Percentiles rank a stretch among this genome's conserved stretches.
Conservation (phyloP, 495 filamentous ascomycete species). For the Penicillium verhagenii region DNA sequence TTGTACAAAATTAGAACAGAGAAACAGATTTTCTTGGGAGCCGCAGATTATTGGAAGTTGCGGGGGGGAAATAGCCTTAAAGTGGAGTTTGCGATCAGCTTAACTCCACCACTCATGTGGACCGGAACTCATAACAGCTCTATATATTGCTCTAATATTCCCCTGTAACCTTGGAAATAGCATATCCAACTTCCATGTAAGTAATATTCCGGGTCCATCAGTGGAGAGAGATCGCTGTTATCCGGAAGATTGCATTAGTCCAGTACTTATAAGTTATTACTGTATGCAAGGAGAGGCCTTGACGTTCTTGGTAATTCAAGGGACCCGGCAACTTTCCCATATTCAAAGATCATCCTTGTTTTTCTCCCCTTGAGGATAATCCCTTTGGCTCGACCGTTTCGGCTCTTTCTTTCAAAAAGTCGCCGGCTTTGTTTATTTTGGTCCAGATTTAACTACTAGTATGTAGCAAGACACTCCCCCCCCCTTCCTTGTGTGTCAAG, state of each 20-base stretch:
- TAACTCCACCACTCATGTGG: too few species aligned
- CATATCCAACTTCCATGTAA: too few species aligned
- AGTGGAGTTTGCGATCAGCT: background rate
- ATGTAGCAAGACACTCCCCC: background rate
- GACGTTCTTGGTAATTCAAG: background rate
- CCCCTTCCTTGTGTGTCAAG: background rate
- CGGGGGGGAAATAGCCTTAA: slow-evolving; percentile 16
- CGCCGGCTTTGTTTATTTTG: background rate
- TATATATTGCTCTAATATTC: too few species aligned
- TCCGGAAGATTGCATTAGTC: too few species aligned
- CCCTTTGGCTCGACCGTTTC: background rate
- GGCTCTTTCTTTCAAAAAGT: background rate
- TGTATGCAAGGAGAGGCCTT: too few species aligned
- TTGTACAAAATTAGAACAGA: background rate
- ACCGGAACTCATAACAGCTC: too few species aligned
- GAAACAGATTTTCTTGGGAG: slow-evolving; percentile 14
- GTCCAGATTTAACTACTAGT: background rate
- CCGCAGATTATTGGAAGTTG: slow-evolving; percentile 10
- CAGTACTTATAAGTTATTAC: too few species aligned
- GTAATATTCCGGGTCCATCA: too few species aligned
- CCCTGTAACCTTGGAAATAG: too few species aligned
- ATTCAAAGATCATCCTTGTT: background rate
- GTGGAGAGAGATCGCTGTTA: too few species aligned
- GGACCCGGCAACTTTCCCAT: background rate
- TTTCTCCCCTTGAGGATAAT: background rate